Base-by-base conservation (phyloP, 495 filamentous ascomycete genomes). In the Glutinoglossum americanum region DNA sequence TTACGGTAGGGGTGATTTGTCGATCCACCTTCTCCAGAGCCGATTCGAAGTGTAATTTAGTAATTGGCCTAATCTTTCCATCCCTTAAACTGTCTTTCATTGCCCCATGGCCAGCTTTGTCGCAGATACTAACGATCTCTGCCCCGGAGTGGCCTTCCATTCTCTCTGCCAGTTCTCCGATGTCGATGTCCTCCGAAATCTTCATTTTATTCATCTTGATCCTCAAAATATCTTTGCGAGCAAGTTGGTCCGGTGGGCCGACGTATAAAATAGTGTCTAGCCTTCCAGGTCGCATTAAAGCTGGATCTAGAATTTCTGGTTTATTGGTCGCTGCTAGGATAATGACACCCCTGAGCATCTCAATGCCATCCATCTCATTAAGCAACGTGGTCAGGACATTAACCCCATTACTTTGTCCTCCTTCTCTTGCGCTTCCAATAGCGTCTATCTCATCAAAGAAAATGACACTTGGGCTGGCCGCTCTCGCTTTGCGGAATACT, bases 391-490 rank as follows among this genome's bases (percentile, higher is more conserved):
- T 93, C 1, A 98, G 74, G 15, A 94, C 84, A 68, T 95, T 92
- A 23, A 94, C 74, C 7, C 78, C 75, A 28, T 69, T 73, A 13
- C 8, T 30, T 3, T 58, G 37, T 39, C 17, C 66, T 17, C 70
- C 72, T 35, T 80, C 75, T 25, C 88, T 77, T 60, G 80, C 79
- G 10, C 82, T 80, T n/a, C 81, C 89, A 58, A 98, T 89, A 5
- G 88, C 81, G 71, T 98, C 92, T 63, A 98, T 93, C 67, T 98
- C 92, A 67, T 98, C 92, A 64, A 98, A 97, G 73, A 98, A 98
- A 59, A 98, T 88, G 66, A 98, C 90, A 66, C 84, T 87, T 3
- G 92, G 92, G 56, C 81, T 80, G 26, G 89, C 92, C 41, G 84
- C 82, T 47, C 87, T 76, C 1, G 92, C 92, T 61, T 88, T 87